Percentiles rank a stretch among this genome's conserved stretches.
Evolutionary conservation across 2,329 filamentous ascomycete genomes (phyloP).

Genomic region (Dothideomycetidae sp.): DNA sequence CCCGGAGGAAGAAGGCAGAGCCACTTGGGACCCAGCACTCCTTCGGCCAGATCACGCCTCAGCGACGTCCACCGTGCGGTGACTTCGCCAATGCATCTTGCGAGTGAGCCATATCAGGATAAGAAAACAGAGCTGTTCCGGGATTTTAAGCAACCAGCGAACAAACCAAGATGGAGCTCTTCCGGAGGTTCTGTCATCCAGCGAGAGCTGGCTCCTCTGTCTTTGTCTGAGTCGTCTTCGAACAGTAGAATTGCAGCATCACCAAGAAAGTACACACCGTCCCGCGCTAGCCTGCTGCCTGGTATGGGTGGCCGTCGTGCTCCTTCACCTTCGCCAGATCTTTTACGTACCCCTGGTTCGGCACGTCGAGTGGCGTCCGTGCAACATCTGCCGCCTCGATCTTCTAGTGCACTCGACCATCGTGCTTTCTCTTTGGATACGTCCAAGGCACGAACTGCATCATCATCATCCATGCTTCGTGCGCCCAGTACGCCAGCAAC

Average conservation of each 20-base stretch:
- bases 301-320: background rate
- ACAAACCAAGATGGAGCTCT: conserved; percentile 58
- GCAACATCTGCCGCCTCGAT: conserved; percentile 2
- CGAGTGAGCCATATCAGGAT: conserved; percentile 9
- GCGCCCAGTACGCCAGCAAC: conserved; percentile 6
- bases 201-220: conserved; percentile 21
- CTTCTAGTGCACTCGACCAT: conserved; percentile 3
- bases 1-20: background rate
- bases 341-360: conserved; percentile 2
- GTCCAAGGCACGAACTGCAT: background rate
- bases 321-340: conserved; percentile 1
- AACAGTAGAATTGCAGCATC: conserved; percentile 19
- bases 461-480: background rate
- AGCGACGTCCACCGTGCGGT: conserved; percentile 8
- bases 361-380: background rate
- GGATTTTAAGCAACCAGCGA: conserved; percentile 28
- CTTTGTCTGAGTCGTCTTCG: conserved; percentile 21
- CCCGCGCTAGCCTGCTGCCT: background rate
- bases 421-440: conserved; percentile 2
- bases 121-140: conserved; percentile 20
- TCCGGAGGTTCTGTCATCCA: conserved; percentile 39
- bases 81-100: conserved; percentile 2
- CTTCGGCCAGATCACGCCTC: conserved; percentile 8
- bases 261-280: conserved; percentile 8
- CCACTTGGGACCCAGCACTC: conserved; percentile 7